Evolutionary conservation across 805 yeast genomes (phyloP), one percentile per base, ranked within the genome.

Genomic region (Myxozyma melibiosi): DNA sequence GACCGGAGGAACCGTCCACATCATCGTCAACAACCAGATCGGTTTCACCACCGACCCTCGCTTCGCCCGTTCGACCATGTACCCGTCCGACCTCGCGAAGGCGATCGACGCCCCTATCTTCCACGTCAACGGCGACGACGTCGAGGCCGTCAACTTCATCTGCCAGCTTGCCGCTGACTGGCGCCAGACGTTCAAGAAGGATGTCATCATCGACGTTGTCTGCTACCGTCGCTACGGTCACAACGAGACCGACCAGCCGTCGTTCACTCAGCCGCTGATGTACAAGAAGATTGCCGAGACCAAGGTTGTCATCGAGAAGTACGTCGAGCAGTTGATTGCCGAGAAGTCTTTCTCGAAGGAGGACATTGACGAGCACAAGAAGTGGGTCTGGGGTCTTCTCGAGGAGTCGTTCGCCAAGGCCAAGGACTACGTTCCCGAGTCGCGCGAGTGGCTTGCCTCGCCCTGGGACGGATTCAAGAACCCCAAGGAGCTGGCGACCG

Each of bases 1-100:
- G 50, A 91, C 98, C 47, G 99, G 99, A 79, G 99, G 99, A 80
- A 90, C 98, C 51, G 80, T 94, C 66, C 99, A 94, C 76, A 83
- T 94, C 65, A 91, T 94, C 70, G 90, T 94, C 64, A 94, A 94
- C 78, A 94, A 94, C 79, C 99, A 94, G 82, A 92, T 94, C 74
- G 99, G 99, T 75, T 94, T 94, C 84, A 94, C 99, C 65, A 94
- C 99, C 51, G 98, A 94, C 74, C 99, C 99, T 66, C 84, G 96
- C 78, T 86, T 86, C 69, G 90, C 97, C 35, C 87, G 99, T 80
- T 92, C 98, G 25, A 94, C 99, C 47, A 92, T 96, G 70, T 94
- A 94, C 76, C 97, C 99, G 68, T 88, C 97, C 24, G 99, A 94
- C 79, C 82, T 94, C 71, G 98, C 97, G 68, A 94, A 94, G 79